A percentile compares a stretch with the other conserved stretches of the same genome.
Conservation (phyloP, 345 rosid species). For the Nephelium lappaceum region DNA sequence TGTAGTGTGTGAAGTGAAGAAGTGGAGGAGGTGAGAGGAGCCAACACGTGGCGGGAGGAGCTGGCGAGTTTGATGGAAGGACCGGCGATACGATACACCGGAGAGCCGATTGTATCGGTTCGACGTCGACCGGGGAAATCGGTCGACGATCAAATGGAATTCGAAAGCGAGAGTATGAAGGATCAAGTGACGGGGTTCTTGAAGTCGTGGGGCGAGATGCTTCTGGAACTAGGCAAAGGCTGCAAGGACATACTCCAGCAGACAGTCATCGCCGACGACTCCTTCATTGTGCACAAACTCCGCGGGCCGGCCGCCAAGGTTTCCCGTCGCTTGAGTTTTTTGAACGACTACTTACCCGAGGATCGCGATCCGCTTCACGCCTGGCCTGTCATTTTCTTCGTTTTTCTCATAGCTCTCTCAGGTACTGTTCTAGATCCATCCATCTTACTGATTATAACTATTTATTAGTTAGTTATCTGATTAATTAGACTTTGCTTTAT, state of each 20-base stretch:
- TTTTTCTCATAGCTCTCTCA: conserved; percentile 69
- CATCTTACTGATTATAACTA: neutral
- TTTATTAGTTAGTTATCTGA: neutral
- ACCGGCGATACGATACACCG: conserved; percentile 44
- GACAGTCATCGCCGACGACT: conserved; percentile 66
- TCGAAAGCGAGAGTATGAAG: conserved; percentile 55
- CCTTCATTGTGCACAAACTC: conserved; percentile 71
- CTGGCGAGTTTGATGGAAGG: conserved; percentile 63
- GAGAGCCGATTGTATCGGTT: conserved; percentile 31
- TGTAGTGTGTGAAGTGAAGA: conserved; percentile 25
- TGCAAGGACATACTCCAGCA: conserved; percentile 68
- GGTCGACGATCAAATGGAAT: conserved; percentile 23
- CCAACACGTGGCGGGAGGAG: conserved; percentile 78
- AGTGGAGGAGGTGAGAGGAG: conserved; percentile 63
- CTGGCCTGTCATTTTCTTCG: conserved; percentile 83
- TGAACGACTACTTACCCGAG: conserved; percentile 93
- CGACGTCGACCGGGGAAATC: conserved; percentile 23
- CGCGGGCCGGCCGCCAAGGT: conserved; percentile 66
- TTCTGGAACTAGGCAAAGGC: conserved; percentile 76
- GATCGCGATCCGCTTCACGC: conserved; percentile 91
- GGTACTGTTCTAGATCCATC: conserved; percentile 43
- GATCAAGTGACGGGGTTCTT: conserved; percentile 73
- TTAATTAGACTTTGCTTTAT: neutral
- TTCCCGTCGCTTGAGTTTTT: conserved; percentile 60
- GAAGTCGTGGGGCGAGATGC: conserved; percentile 94